Evolutionary conservation across 2,329 filamentous ascomycete species (phyloP).

Genomic region (Pseudogymnoascus sp.): DNA sequence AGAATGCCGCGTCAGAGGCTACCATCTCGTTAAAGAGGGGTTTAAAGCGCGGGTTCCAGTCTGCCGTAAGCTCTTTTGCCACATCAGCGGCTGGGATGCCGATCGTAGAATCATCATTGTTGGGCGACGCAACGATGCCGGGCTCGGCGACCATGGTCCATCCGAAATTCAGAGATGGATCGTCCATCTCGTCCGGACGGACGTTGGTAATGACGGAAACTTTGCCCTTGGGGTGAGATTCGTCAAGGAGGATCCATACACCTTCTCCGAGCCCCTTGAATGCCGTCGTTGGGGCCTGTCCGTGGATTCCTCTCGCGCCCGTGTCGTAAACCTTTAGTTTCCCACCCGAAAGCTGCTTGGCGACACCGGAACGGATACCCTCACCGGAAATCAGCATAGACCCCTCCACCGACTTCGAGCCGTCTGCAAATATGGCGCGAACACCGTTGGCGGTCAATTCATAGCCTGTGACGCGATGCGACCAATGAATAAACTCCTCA

Average conservation of each 20-base stretch:
- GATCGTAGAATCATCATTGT: slow-evolving; percentile 50
- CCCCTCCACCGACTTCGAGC: slow-evolving; percentile 48
- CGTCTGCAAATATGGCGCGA: slow-evolving; percentile 49
- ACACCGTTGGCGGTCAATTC: slow-evolving; percentile 47
- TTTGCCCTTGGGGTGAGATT: slow-evolving; percentile 35
- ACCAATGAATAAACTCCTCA: slow-evolving; percentile 47
- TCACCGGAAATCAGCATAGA: slow-evolving; percentile 53
- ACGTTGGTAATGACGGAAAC: slow-evolving; percentile 56
- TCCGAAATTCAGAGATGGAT: slow-evolving; percentile 47
- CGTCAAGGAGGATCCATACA: slow-evolving; percentile 48
- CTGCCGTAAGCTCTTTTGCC: slow-evolving; percentile 42
- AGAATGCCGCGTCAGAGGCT: slow-evolving; percentile 50
- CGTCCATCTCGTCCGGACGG: slow-evolving; percentile 48
- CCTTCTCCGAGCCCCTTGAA: slow-evolving; percentile 56
- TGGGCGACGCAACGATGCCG: slow-evolving; percentile 47
- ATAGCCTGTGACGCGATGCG: slow-evolving; percentile 47
- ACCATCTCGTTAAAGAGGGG: slow-evolving; percentile 51
- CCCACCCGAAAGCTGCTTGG: slow-evolving; percentile 49
- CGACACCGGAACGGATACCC: slow-evolving; percentile 51
- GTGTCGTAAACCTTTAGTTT: slow-evolving; percentile 54
- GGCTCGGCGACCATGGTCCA: slow-evolving; percentile 55
- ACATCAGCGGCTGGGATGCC: slow-evolving; percentile 48
- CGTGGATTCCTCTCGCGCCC: slow-evolving; percentile 55
- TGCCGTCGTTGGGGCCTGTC: slow-evolving; percentile 51
- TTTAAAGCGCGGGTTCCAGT: slow-evolving; percentile 48